Conservation (phyloP, 2,329 filamentous ascomycete genomes). For the Colletotrichum tanaceti region DNA sequence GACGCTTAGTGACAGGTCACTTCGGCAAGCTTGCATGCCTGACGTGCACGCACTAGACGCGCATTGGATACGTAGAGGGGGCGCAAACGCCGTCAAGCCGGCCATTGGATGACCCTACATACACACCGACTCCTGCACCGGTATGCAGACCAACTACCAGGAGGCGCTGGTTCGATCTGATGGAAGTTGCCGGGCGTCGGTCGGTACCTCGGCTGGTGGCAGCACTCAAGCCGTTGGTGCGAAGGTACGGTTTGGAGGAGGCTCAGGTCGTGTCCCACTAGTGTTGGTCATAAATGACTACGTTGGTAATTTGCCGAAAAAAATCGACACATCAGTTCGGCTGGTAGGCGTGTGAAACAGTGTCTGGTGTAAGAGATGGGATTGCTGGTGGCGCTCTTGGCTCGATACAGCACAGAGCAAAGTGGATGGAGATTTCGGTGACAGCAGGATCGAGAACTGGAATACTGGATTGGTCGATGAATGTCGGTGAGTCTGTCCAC, state of each 20-base stretch:
- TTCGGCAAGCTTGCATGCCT: constrained; percentile 20
- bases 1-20: constrained; percentile 27
- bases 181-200: constrained; percentile 1
- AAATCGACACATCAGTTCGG: constrained; percentile 26
- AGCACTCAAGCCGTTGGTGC: neutral
- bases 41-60: constrained; percentile 9
- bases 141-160: constrained; percentile 2
- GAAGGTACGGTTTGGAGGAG: neutral
- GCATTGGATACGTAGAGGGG: neutral
- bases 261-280: constrained; percentile 15
- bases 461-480: constrained; percentile 10
- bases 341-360: constrained; percentile 30
- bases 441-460: constrained; percentile 11
- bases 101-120: constrained; percentile 11
- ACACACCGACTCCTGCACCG: constrained; percentile 9
- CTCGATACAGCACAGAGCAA: neutral
- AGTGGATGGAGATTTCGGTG: constrained; percentile 6
- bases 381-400: constrained; percentile 20
- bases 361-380: constrained; percentile 16
- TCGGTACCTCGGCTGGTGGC: neutral
- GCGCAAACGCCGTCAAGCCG: neutral
- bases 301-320: constrained; percentile 13
- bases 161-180: constrained; percentile 6
- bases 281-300: constrained; percentile 28
- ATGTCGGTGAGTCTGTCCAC: constrained; percentile 20